phyloP scores from a whole-genome alignment of 192 early-diverging fungal species.

The Linnemannia elongata region DNA sequence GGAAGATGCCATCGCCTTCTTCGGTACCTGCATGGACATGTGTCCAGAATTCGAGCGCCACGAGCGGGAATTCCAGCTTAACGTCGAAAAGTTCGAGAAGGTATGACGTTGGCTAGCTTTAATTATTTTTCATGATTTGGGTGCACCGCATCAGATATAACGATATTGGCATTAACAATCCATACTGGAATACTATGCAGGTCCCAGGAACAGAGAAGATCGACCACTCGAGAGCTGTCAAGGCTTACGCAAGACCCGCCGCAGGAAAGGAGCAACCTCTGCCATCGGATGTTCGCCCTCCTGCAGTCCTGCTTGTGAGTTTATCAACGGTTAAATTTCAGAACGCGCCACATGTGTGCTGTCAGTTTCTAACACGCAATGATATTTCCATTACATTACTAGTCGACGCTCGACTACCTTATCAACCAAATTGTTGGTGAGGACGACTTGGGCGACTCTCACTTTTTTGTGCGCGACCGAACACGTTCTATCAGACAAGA shows the following conservation, averaged over 20 bases:
- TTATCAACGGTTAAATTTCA: not conserved
- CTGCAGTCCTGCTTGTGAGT: constrained; percentile 74
- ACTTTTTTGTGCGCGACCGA: constrained; percentile 89
- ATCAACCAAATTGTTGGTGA: constrained; percentile 67
- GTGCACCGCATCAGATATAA: not conserved
- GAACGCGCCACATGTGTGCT: too few relatives aligned
- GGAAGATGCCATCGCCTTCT: constrained; percentile 76
- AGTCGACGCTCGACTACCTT: constrained; percentile 78
- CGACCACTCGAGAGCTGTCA: constrained; percentile 81
- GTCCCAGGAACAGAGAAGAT: constrained; percentile 70
- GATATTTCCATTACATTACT: not conserved
- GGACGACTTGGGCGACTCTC: constrained; percentile 71
- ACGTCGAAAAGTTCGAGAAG: constrained; percentile 81
- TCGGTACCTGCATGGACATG: constrained; percentile 89
- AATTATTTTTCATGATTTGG: not conserved
- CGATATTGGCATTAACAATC: not conserved
- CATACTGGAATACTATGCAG: constrained; percentile 8
- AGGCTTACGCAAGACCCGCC: constrained; percentile 86
- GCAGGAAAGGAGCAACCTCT: constrained; percentile 89
- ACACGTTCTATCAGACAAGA: constrained; percentile 89
- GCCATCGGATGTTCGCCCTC: constrained; percentile 91
- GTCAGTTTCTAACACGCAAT: not conserved
- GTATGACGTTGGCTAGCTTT: constrained; percentile 38
- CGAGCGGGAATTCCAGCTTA: constrained; percentile 85
- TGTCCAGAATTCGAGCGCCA: constrained; percentile 91